Conservation (phyloP, 129 eudicot genomes). For the Flaveria ramosissima region DNA sequence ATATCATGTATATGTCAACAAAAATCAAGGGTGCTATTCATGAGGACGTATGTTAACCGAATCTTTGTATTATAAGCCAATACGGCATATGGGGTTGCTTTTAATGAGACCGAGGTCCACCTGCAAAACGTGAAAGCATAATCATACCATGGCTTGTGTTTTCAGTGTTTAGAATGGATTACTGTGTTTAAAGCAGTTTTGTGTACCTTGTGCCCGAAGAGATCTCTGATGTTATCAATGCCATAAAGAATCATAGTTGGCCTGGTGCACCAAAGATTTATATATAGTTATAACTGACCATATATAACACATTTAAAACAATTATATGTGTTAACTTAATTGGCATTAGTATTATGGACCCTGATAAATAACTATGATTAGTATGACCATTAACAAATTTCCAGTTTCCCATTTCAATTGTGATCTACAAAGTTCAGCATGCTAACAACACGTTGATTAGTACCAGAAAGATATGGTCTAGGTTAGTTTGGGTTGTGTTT, state of each 20-base stretch:
- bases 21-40: constrained; percentile 8
- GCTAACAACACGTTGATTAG: neutral
- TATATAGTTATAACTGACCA: neutral
- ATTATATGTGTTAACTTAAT: neutral
- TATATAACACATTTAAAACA: neutral
- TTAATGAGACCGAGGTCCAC: constrained; percentile 91
- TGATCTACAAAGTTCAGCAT: neutral
- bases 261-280: constrained; percentile 40
- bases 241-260: constrained; percentile 94
- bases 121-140: constrained; percentile 38
- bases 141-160: neutral
- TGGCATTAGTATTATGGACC: constrained; percentile 3
- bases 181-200: neutral
- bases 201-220: constrained; percentile 95
- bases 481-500: neutral
- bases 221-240: constrained; percentile 92
- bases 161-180: neutral
- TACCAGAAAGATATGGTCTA: neutral
- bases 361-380: neutral
- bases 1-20: constrained; percentile 30
- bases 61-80: constrained; percentile 45
- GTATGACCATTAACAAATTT: neutral
- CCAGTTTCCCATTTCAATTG: neutral
- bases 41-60: neutral
- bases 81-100: constrained; percentile 73